Evolutionary conservation across 352 stramenopile genomes (phyloP).

Genomic region (Phytophthora megakarya): DNA sequence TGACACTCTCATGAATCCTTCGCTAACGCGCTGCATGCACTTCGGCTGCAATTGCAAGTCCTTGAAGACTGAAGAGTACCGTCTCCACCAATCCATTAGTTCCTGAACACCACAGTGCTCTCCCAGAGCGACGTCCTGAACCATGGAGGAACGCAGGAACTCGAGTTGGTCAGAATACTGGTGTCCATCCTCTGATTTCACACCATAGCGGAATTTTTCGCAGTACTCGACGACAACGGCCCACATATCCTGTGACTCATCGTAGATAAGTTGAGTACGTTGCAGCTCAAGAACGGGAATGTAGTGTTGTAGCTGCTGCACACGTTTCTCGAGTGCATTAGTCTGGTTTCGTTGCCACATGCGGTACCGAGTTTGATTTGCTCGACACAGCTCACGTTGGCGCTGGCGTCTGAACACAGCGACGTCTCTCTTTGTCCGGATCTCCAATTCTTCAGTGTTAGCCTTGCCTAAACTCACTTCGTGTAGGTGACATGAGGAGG

Average conservation of each 20-base stretch:
- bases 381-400: background rate
- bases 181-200: background rate
- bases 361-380: background rate
- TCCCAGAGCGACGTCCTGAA: slow-evolving; percentile 17
- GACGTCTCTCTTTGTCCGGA: too few relatives aligned
- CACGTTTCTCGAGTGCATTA: background rate
- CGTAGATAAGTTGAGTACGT: background rate
- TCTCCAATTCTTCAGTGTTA: too few relatives aligned
- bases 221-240: slow-evolving; percentile 1
- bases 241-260: background rate
- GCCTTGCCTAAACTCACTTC: too few relatives aligned
- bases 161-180: slow-evolving; percentile 10
- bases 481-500: too few relatives aligned
- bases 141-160: slow-evolving; percentile 29
- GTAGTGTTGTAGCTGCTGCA: background rate
- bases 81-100: background rate
- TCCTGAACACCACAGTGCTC: slow-evolving; percentile 10
- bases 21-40: background rate
- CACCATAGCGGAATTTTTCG: background rate
- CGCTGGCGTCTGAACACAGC: background rate
- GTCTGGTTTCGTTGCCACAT: background rate
- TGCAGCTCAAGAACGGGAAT: background rate
- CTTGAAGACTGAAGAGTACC: background rate
- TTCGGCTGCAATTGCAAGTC: background rate
- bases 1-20: background rate